Evolutionary conservation across 1,284 basidiomycete species (phyloP).

Genomic region (Filobasidium uniguttulatum): DNA sequence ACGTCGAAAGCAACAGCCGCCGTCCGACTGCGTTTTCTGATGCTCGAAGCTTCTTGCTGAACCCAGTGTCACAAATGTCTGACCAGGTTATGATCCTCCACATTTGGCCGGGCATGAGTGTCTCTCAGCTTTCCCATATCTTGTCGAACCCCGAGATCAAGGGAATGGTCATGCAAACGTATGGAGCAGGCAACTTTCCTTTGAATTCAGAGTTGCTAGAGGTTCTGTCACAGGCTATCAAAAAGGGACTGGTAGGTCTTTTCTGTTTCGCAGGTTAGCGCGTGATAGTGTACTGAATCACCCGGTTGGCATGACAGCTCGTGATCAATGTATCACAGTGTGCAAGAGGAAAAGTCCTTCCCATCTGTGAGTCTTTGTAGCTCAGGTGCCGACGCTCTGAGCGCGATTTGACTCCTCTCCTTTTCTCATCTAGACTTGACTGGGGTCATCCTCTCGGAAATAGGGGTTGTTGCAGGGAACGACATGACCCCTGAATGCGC

Average conservation of each 20-base stretch:
- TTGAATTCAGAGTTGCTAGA: constrained; percentile 30
- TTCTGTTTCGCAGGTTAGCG: neutral
- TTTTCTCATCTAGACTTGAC: constrained; percentile 54
- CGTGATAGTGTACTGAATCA: neutral
- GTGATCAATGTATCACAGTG: constrained; percentile 88
- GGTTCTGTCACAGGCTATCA: constrained; percentile 60
- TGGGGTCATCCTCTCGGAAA: constrained; percentile 55
- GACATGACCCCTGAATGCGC: constrained; percentile 97
- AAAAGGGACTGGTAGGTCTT: constrained; percentile 47
- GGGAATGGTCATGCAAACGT: constrained; percentile 75
- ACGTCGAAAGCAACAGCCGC: constrained; percentile 72
- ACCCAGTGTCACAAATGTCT: constrained; percentile 6
- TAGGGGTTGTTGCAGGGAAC: constrained; percentile 61
- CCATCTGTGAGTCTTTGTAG: constrained; percentile 6
- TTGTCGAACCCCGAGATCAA: constrained; percentile 37
- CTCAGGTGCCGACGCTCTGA: neutral
- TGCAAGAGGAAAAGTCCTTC: constrained; percentile 60
- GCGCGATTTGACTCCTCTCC: constrained; percentile 25
- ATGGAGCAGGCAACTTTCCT: constrained; percentile 57
- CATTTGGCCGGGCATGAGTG: constrained; percentile 65
- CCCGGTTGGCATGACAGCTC: constrained; percentile 38
- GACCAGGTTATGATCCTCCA: constrained; percentile 17
- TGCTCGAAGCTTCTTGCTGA: constrained; percentile 42
- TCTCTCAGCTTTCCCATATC: constrained; percentile 23
- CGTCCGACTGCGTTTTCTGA: constrained; percentile 56